phyloP scores from a whole-genome alignment of 306 rosid species.

The Fragaria nilgerrensis region DNA sequence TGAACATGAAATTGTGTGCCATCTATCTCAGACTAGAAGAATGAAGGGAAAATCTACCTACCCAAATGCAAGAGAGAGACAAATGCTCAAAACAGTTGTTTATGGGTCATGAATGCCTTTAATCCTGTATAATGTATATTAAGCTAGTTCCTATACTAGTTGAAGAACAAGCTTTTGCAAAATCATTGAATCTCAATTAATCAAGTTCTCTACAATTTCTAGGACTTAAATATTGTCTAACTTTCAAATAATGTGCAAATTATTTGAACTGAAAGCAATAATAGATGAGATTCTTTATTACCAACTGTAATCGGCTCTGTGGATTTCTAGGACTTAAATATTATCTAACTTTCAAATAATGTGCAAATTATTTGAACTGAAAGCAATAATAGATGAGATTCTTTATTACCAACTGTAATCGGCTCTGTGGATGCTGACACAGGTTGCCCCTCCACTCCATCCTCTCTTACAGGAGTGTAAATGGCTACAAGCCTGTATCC shows the following conservation, averaged over 20 bases:
- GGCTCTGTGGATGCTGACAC: slow-evolving; percentile 94
- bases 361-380: not conserved
- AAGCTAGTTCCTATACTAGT: not conserved
- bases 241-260: not conserved
- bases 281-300: slow-evolving; percentile 36
- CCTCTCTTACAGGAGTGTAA: slow-evolving; percentile 95
- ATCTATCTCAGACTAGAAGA: slow-evolving; percentile 1
- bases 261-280: not conserved
- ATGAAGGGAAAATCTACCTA: not conserved
- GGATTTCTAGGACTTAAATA: not conserved
- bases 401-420: slow-evolving; percentile 80
- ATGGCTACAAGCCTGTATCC: slow-evolving; percentile 92
- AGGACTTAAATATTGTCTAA: not conserved
- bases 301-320: slow-evolving; percentile 92
- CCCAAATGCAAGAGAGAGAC: not conserved
- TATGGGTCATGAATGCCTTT: not conserved
- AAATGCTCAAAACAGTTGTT: not conserved
- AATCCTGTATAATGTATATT: not conserved
- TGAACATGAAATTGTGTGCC: not conserved
- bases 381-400: not conserved
- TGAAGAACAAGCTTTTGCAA: not conserved
- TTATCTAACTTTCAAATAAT: not conserved
- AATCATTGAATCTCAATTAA: not conserved
- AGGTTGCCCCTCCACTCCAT: slow-evolving; percentile 90
- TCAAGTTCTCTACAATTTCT: not conserved